These are phyloP conservation scores for Cercospora berteroae DNA, from an alignment of 2,329 filamentous ascomycete species.

Conservation along the genomic window DNA sequence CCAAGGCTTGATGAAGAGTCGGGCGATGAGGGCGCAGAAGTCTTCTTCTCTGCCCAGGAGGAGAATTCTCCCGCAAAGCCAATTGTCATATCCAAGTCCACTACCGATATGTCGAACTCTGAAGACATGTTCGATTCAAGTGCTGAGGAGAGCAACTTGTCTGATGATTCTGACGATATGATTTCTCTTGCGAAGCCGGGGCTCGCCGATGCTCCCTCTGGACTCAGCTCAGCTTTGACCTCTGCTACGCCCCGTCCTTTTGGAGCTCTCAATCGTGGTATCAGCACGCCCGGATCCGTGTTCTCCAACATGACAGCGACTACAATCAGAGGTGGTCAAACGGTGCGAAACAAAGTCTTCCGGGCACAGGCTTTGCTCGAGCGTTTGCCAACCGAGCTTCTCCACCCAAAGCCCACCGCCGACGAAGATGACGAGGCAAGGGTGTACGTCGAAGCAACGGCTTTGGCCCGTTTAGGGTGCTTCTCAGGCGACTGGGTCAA, in stretches of 20 bases:
- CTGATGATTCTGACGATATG: conserved; percentile 91
- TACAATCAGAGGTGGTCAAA: conserved; percentile 68
- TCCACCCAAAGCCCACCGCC: conserved; percentile 78
- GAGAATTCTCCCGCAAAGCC: conserved; percentile 53
- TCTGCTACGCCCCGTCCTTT: conserved; percentile 76
- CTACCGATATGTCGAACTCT: conserved; percentile 44
- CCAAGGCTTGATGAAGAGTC: conserved; percentile 37
- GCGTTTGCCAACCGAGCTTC: conserved; percentile 69
- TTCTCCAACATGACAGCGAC: conserved; percentile 85
- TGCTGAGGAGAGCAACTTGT: conserved; percentile 70
- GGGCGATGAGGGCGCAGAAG: conserved; percentile 66
- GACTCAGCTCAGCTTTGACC: conserved; percentile 74
- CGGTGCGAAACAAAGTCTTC: conserved; percentile 74
- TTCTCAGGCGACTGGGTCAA: conserved; percentile 98
- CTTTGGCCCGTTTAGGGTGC: conserved; percentile 84
- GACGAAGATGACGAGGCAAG: conserved; percentile 87
- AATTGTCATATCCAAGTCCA: conserved; percentile 38
- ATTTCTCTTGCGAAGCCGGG: conserved; percentile 82
- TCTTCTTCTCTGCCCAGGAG: conserved; percentile 89
- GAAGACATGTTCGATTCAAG: conserved; percentile 60
- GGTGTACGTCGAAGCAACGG: conserved; percentile 84
- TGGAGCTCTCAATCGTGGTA: conserved; percentile 65
- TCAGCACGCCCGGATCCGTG: conserved; percentile 80
- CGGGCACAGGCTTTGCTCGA: conserved; percentile 75
- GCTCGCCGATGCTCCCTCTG: conserved; percentile 72